Base-by-base conservation (phyloP, 202 grass and related monocot species). In the Musa balbisiana region DNA sequence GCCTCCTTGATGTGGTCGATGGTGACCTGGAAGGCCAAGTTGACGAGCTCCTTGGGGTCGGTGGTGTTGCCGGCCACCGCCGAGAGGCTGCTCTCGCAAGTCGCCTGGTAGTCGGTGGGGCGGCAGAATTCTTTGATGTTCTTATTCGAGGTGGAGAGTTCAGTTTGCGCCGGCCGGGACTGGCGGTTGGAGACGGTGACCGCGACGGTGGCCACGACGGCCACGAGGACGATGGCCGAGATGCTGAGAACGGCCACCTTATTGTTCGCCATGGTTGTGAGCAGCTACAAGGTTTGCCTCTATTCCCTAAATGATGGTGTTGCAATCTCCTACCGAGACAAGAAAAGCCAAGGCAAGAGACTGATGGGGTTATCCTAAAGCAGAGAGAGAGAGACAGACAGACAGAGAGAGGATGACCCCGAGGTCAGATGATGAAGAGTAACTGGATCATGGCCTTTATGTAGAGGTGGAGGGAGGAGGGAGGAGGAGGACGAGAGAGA, bases 71-170 rank as follows among this genome's bases (percentile, higher is more conserved):
- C 79, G 2, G 88, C 82, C 21, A 79, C 71, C 16, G 50, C 29
- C 75, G 53, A 8, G 58, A 97, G 88, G 8, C 84, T 75, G 54
- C 22, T 62, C 80, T 93, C 73, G 55, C 93, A 97, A 11, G 88
- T 89, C 74, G 84, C 67, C 78, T 50, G 66, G 79, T 91, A 97
- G 83, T 97, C 94, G 49, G 88, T 81, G 33, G 94, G 79, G 69
- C 79, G 73, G 81, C 94, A 97, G 83, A 97, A 91, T 0, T 84
- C 71, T 51, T 86, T 67, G 84, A 93, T 93, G 43, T 87, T 80
- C 77, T 89, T 97, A 49, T 91, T 74, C 29, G 94, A 91, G 51
- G 88, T 71, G 8, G 90, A 85, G 19, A 96, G 29, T 55, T 80
- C 66, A 33, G 10, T 72, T 52, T 69, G 59, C 53, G 52, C 29